These are phyloP conservation scores for Rubroshorea leprosula DNA, from an alignment of 345 rosid species.

Conservation along the genomic window DNA sequence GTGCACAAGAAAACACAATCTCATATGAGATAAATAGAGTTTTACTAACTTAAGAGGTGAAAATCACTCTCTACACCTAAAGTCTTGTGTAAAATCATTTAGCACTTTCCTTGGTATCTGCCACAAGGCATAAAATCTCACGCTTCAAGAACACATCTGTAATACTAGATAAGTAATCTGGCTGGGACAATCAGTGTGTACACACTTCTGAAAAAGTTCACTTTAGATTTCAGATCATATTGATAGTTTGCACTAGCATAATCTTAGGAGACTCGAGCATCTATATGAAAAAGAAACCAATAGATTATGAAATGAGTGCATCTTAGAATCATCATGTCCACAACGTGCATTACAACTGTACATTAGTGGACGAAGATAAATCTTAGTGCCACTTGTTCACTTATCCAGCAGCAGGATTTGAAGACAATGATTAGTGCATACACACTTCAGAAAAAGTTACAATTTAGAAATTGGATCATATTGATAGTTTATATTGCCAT, in stretches of 20 bases:
- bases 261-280: conserved; percentile 5
- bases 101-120: neutral
- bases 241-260: neutral
- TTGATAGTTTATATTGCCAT: neutral
- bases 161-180: neutral
- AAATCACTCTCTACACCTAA: neutral
- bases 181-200: neutral
- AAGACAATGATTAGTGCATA: too few relatives aligned
- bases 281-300: neutral
- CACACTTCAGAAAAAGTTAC: neutral
- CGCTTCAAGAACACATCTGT: neutral
- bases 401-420: too few relatives aligned
- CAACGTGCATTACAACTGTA: too few relatives aligned
- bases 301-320: neutral
- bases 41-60: neutral
- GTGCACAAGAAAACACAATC: neutral
- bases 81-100: neutral
- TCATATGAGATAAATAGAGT: neutral
- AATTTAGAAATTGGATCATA: neutral
- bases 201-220: neutral
- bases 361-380: too few relatives aligned
- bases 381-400: too few relatives aligned
- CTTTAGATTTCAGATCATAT: neutral
- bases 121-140: neutral
- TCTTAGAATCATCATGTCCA: neutral